Evolutionary conservation across 2,329 filamentous ascomycete species (phyloP).

Genomic region (Dactylellina cionopaga): DNA sequence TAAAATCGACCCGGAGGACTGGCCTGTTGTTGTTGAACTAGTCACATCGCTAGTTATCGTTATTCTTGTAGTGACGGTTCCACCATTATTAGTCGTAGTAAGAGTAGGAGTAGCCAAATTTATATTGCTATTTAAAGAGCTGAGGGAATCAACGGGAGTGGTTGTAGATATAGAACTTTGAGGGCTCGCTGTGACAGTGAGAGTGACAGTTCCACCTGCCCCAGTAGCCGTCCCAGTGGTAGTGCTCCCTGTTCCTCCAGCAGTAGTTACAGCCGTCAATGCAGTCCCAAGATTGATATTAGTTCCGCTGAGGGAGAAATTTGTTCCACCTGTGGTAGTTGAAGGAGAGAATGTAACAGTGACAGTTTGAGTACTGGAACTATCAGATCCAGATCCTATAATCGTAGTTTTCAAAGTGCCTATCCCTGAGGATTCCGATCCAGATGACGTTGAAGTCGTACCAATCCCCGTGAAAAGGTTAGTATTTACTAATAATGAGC

Average conservation of each 20-base stretch:
- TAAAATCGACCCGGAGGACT: background rate
- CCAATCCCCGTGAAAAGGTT: background rate
- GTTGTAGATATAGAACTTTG: background rate
- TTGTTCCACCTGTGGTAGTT: background rate
- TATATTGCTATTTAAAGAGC: constrained; percentile 4
- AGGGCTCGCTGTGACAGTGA: constrained; percentile 6
- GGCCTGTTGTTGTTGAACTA: constrained; percentile 12
- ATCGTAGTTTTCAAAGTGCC: constrained; percentile 12
- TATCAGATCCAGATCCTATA: constrained; percentile 7
- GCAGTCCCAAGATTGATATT: constrained; percentile 8
- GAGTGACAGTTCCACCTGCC: constrained; percentile 11
- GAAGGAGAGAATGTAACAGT: constrained; percentile 27
- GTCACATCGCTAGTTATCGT: constrained; percentile 23
- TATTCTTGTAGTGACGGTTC: background rate
- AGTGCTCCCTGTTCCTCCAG: constrained; percentile 1
- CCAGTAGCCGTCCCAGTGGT: too few species aligned
- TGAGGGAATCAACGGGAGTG: background rate
- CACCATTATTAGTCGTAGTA: too few species aligned
- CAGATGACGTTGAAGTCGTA: background rate
- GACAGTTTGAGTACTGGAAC: constrained; percentile 14
- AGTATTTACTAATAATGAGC: constrained; percentile 14
- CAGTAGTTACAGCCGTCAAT: background rate
- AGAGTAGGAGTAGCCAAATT: background rate
- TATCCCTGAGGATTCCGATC: background rate
- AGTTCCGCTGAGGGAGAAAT: constrained; percentile 3